Percentiles rank a stretch among this genome's conserved stretches.
phyloP scores from a whole-genome alignment of 148 eudicot genomes.

The Cornus suecica region DNA sequence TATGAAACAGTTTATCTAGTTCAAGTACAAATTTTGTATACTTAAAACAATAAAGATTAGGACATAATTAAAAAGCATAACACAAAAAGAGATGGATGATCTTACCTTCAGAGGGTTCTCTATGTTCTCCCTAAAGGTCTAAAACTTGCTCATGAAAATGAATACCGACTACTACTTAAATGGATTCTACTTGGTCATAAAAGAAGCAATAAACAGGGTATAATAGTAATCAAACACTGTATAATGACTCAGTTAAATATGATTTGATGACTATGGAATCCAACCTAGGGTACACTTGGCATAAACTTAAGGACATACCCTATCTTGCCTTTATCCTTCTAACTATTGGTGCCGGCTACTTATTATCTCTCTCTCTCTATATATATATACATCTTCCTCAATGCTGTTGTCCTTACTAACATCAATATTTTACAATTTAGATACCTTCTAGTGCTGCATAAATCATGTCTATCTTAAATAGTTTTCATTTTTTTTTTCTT shows the following conservation, averaged over 20 bases:
- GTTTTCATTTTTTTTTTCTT: too few relatives aligned
- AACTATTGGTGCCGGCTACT: neutral
- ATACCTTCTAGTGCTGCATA: too few relatives aligned
- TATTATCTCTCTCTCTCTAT: too few relatives aligned
- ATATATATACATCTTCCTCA: too few relatives aligned
- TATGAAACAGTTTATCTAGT: too few relatives aligned
- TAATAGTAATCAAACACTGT: neutral
- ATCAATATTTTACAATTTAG: too few relatives aligned
- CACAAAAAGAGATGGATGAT: neutral
- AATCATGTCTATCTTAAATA: too few relatives aligned
- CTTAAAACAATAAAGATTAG: too few relatives aligned
- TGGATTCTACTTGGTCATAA: neutral
- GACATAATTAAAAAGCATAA: neutral
- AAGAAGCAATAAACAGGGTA: neutral
- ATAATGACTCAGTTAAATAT: neutral
- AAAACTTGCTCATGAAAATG: neutral
- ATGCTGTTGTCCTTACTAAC: too few relatives aligned
- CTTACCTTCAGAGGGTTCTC: neutral
- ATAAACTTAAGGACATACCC: neutral
- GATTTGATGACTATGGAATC: neutral
- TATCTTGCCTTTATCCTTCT: conserved; percentile 26
- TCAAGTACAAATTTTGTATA: too few relatives aligned
- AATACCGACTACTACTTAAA: neutral
- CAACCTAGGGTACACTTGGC: neutral
- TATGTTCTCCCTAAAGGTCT: neutral